Conservation (phyloP, 139 green algal species). For the Nannochloris sp. region DNA sequence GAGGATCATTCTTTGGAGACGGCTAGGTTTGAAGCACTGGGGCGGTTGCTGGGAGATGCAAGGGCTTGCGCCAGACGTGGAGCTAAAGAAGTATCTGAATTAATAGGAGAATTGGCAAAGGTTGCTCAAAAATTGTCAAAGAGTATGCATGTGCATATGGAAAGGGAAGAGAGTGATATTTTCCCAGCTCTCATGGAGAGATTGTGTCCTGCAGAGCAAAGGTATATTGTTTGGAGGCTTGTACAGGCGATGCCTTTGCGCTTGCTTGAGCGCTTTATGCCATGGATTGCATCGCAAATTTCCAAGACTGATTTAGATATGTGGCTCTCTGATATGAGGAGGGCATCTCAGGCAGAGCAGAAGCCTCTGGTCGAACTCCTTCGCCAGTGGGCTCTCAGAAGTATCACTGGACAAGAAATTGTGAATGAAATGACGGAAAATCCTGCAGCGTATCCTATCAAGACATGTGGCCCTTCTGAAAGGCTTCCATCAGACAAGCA, state of each 20-base stretch:
- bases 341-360: constrained; percentile 44
- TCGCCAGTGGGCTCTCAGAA: constrained; percentile 62
- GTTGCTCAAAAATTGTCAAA: constrained; percentile 36
- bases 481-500: neutral
- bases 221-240: constrained; percentile 76
- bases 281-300: constrained; percentile 72
- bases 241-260: constrained; percentile 88
- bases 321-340: constrained; percentile 66
- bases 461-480: constrained; percentile 28
- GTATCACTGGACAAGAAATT: neutral
- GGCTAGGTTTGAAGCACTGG: constrained; percentile 61
- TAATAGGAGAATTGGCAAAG: constrained; percentile 51
- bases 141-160: constrained; percentile 50
- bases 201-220: constrained; percentile 68
- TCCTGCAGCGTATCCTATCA: constrained; percentile 27
- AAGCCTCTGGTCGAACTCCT: constrained; percentile 73
- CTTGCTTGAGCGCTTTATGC: constrained; percentile 86
- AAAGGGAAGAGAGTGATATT: constrained; percentile 68
- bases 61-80: constrained; percentile 50
- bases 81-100: constrained; percentile 44
- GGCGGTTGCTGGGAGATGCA: constrained; percentile 65
- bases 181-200: constrained; percentile 65
- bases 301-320: constrained; percentile 45
- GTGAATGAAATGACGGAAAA: constrained; percentile 16
- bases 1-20: constrained; percentile 63